Conservation (phyloP, 2,329 filamentous ascomycete species). For the Pseudogymnoascus sp. region DNA sequence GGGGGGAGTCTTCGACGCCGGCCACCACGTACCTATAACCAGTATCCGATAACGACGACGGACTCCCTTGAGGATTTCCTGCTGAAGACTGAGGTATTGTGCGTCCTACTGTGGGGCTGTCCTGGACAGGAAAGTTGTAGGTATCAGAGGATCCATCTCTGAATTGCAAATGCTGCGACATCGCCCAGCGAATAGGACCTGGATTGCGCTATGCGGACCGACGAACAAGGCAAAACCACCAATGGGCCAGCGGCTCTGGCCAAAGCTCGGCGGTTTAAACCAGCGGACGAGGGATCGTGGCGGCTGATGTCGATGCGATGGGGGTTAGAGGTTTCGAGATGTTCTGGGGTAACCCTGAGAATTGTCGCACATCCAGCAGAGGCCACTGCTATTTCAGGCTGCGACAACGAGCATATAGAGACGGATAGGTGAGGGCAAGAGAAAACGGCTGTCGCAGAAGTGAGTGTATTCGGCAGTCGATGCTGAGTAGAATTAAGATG, state of each 20-base stretch:
- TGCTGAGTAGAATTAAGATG: constrained; percentile 1
- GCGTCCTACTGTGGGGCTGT: constrained; percentile 13
- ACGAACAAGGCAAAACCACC: constrained; percentile 12
- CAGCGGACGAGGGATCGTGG: constrained; percentile 13
- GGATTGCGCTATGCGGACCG: constrained; percentile 18
- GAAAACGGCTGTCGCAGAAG: neutral
- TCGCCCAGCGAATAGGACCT: constrained; percentile 23
- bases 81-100: constrained; percentile 9
- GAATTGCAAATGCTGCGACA: constrained; percentile 28
- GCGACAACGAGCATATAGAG: constrained; percentile 2
- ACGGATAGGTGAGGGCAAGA: neutral
- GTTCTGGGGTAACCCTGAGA: constrained; percentile 21
- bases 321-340: constrained; percentile 23
- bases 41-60: constrained; percentile 11
- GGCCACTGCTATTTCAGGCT: constrained; percentile 3
- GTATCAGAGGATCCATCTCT: constrained; percentile 21
- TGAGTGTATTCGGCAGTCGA: neutral
- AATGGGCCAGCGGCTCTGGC: neutral
- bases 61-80: constrained; percentile 21
- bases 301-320: constrained; percentile 18
- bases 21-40: constrained; percentile 12
- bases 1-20: neutral
- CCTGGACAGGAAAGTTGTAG: constrained; percentile 10
- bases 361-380: constrained; percentile 24
- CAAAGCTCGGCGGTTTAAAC: constrained; percentile 2